Conservation (phyloP, 257 asterid species). For the Solanum phureja region DNA sequence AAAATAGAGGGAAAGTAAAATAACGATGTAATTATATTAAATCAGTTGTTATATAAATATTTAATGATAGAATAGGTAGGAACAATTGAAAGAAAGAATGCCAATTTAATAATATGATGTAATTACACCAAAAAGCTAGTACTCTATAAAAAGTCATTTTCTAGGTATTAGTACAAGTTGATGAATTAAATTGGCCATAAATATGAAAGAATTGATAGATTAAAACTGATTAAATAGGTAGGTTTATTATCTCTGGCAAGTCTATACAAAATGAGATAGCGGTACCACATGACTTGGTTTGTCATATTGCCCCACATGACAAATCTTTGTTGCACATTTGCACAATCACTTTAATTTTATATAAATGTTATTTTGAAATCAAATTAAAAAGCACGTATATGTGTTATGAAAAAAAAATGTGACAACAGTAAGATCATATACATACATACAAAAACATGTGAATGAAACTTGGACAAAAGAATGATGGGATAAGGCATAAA, state of each 20-base stretch:
- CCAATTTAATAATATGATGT: neutral
- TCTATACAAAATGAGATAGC: neutral
- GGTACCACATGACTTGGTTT: neutral
- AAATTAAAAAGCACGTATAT: no score
- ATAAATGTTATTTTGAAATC: neutral
- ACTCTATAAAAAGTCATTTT: constrained; percentile 8
- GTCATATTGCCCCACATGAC: neutral
- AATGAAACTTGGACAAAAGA: neutral
- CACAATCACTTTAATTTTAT: neutral
- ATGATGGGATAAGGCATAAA: no score
- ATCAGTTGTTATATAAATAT: no score
- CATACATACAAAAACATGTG: neutral
- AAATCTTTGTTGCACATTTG: neutral
- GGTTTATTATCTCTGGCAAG: neutral
- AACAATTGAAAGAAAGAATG: neutral
- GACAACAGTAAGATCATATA: neutral
- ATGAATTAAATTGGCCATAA: neutral
- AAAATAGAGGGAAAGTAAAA: no score
- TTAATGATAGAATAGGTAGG: no score
- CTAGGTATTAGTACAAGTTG: constrained; percentile 8
- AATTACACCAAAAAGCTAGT: neutral
- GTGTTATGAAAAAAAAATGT: neutral
- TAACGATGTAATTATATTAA: no score
- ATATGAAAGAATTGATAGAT: neutral
- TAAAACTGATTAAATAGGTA: neutral